Evolutionary conservation across 306 rosid species (phyloP), one percentile per base, ranked within the genome.

Genomic region (Prinsepia uniflora): DNA sequence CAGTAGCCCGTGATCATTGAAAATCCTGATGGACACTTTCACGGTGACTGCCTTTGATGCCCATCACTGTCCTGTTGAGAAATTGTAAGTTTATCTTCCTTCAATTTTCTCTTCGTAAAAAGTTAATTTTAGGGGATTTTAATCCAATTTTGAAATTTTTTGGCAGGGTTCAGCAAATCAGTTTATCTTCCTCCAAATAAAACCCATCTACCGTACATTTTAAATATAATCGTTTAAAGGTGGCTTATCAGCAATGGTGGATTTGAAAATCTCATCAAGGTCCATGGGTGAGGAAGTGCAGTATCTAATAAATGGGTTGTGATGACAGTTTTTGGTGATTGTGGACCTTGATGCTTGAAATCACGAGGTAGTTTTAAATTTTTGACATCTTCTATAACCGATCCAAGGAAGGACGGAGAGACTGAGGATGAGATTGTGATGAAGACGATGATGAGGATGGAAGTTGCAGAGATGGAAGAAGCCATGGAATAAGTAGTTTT

Each of bases 281-380:
- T 84, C 73, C 79, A 71, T 75, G 5, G 85, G 84, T 39, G 82
- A 77, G 49, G 84, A 76, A 14, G 24, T 81, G 83, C 89, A 90
- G 83, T 87, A 87, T 63, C 93, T 84, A 49, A 90, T 80, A 70
- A 88, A 85, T 11, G 93, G 93, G 75, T 79, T 86, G 4, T 76
- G 79, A 67, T 75, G 67, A 75, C 91, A 90, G 79, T 90, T 90
- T 62, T 57, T 74, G 22, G 68, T 63, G 10, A 87, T 84, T 30
- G 91, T 90, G 19, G 88, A 36, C n/a, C n/a, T n/a, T n/a, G n/a
- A n/a, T n/a, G n/a, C 86, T 87, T 86, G 68, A 90, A 90, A 69
- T 84, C 84, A 63, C 74, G 82, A 7, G 91, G 96, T 15, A 80
- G 89, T 42, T 84, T 78, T 10, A 87, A 76, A 77, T 65, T 82